A percentile compares a stretch with the other conserved stretches of the same genome.
Conservation (phyloP, 2,329 filamentous ascomycete species). For the Clonostachys rosea region DNA sequence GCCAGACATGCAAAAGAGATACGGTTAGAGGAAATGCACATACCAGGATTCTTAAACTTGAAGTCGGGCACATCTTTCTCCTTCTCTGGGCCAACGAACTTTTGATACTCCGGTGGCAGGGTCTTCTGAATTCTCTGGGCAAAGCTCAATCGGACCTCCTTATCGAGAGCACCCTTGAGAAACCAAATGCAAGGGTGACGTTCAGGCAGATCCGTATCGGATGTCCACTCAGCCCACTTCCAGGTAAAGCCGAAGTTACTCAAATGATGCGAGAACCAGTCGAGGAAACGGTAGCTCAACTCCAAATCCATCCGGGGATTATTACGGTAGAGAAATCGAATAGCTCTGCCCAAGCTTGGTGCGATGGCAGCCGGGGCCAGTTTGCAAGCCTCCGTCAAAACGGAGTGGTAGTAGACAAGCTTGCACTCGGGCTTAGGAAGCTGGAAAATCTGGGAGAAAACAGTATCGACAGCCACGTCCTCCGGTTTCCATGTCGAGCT, state of each 20-base stretch:
- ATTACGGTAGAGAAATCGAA: slow-evolving; percentile 84
- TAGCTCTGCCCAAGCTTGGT: slow-evolving; percentile 87
- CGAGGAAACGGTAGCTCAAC: slow-evolving; percentile 79
- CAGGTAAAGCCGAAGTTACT: slow-evolving; percentile 99
- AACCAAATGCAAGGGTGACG: slow-evolving; percentile 90
- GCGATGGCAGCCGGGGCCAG: slow-evolving; percentile 95
- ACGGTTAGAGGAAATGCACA: slow-evolving; percentile 20
- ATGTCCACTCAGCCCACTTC: slow-evolving; percentile 98
- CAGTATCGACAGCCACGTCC: slow-evolving; percentile 93
- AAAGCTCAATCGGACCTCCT: slow-evolving; percentile 95
- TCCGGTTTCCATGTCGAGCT: slow-evolving; percentile 92
- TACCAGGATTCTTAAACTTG: slow-evolving; percentile 77
- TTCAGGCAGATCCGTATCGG: slow-evolving; percentile 72
- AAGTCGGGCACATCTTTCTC: slow-evolving; percentile 96
- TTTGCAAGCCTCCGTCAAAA: slow-evolving; percentile 94
- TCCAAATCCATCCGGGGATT: slow-evolving; percentile 82
- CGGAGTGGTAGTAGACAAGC: slow-evolving; percentile 91
- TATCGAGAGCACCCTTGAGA: slow-evolving; percentile 85
- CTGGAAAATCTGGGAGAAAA: slow-evolving; percentile 92
- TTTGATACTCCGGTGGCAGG: slow-evolving; percentile 76
- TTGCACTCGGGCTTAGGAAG: slow-evolving; percentile 87
- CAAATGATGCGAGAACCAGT: slow-evolving; percentile 97
- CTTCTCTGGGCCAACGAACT: slow-evolving; percentile 77
- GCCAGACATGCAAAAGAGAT: no score
- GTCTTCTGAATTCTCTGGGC: slow-evolving; percentile 95